Evolutionary conservation across 2,329 filamentous ascomycete species (phyloP).

Genomic region (Hypoxylon sp.): DNA sequence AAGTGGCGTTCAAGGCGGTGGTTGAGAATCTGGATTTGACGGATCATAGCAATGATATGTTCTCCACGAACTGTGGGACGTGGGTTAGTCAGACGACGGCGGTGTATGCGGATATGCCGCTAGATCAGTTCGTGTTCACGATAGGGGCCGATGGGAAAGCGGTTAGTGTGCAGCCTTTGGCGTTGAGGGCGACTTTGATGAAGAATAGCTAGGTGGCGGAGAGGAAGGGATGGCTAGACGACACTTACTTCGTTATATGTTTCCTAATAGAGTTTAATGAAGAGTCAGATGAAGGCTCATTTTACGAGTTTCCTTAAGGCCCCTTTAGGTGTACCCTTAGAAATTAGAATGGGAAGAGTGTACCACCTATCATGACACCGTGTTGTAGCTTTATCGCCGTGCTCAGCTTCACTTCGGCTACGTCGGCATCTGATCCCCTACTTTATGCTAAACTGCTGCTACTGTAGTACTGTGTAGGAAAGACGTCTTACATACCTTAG

Average conservation of each 20-base stretch:
- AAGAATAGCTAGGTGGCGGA: conserved; percentile 26
- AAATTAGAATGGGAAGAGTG: background rate
- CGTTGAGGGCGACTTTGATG: conserved; percentile 45
- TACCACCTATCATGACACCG: background rate
- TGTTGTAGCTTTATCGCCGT: background rate
- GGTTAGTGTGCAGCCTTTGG: conserved; percentile 48
- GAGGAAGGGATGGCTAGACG: background rate
- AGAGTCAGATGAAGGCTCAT: background rate
- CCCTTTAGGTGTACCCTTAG: background rate
- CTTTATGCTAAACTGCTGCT: background rate
- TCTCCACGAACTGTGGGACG: conserved; percentile 52
- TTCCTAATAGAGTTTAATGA: background rate
- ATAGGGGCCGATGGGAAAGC: conserved; percentile 43
- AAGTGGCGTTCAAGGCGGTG: conserved; percentile 51
- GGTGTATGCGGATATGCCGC: conserved; percentile 51
- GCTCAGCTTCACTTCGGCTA: background rate
- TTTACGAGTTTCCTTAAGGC: background rate
- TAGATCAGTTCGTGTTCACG: conserved; percentile 53
- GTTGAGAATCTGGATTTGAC: conserved; percentile 47
- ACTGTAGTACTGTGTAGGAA: too few species aligned
- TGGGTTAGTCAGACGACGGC: conserved; percentile 51
- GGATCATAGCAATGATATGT: conserved; percentile 47
- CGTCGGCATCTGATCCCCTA: background rate
- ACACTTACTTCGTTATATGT: background rate
- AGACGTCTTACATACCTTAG: too few species aligned